These are phyloP conservation scores for Platanthera zijinensis DNA, from an alignment of 106 monocot species.

Conservation along the genomic window DNA sequence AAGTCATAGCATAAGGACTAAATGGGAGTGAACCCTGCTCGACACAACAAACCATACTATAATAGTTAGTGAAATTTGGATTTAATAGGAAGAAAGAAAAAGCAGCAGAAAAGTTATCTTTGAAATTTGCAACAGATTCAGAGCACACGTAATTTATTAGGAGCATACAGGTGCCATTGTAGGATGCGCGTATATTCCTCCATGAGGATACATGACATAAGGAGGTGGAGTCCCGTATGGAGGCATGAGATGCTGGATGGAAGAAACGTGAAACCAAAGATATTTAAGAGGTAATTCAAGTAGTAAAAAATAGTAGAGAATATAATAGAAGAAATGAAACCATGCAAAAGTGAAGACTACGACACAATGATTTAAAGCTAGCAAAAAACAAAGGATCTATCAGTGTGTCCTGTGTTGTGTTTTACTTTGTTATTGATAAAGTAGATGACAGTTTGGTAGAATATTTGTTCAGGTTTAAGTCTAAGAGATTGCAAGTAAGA, in stretches of 20 bases:
- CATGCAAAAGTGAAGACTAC: background rate
- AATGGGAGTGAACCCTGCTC: conserved; percentile 75
- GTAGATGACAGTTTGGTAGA: background rate
- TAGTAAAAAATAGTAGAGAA: background rate
- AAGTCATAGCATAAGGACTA: conserved; percentile 67
- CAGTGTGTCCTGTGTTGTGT: background rate
- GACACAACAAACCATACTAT: conserved; percentile 2
- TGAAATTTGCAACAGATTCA: background rate
- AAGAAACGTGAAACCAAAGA: background rate
- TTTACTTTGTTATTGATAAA: background rate
- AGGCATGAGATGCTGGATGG: conserved; percentile 57
- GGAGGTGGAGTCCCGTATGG: conserved; percentile 91
- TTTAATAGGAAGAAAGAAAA: conserved; percentile 4
- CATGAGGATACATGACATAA: conserved; percentile 93
- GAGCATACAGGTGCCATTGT: conserved; percentile 70
- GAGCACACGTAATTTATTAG: background rate
- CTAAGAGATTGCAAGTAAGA: background rate
- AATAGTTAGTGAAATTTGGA: conserved; percentile 2
- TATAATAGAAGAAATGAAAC: background rate
- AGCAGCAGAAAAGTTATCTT: background rate
- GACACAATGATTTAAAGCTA: background rate
- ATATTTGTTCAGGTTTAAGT: background rate
- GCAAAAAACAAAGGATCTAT: background rate
- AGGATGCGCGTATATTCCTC: conserved; percentile 83
- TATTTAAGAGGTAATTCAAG: background rate